Evolutionary conservation across 2,329 filamentous ascomycete species (phyloP).

Genomic region (Penicillium oxalicum): DNA sequence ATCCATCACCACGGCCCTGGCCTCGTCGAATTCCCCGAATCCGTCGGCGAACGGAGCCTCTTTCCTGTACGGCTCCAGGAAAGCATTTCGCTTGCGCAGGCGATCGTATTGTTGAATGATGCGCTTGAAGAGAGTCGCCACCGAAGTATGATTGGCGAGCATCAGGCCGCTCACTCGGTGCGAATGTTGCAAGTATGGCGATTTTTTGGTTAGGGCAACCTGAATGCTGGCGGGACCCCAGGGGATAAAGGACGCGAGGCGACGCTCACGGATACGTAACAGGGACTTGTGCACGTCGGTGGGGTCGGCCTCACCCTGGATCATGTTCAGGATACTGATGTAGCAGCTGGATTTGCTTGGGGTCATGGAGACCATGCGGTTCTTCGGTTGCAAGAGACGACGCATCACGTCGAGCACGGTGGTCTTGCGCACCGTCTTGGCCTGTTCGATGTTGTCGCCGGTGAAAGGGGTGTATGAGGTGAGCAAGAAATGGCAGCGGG

Average conservation of each 20-base stretch:
- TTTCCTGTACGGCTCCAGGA: constrained; percentile 93
- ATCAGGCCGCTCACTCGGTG: constrained; percentile 94
- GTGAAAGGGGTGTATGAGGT: constrained; percentile 98
- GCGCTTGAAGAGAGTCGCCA: constrained; percentile 91
- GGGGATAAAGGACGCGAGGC: constrained; percentile 92
- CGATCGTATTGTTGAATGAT: constrained; percentile 89
- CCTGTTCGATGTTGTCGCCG: constrained; percentile 89
- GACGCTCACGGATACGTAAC: constrained; percentile 87
- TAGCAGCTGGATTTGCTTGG: constrained; percentile 97
- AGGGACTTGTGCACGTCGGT: constrained; percentile 98
- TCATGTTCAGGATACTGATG: constrained; percentile 97
- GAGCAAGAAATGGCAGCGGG: constrained; percentile 95
- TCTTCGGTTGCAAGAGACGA: constrained; percentile 90
- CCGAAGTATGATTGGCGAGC: constrained; percentile 96
- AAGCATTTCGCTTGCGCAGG: constrained; percentile 92
- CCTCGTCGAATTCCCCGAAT: constrained; percentile 90
- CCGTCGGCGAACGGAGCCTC: constrained; percentile 90
- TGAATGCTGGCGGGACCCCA: constrained; percentile 98
- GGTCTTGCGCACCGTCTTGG: constrained; percentile 95
- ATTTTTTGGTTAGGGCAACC: constrained; percentile 92
- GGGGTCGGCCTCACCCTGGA: constrained; percentile 95
- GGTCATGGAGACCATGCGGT: constrained; percentile 96
- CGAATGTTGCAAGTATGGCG: constrained; percentile 88
- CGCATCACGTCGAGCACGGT: constrained; percentile 98
- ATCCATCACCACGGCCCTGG: constrained; percentile 83